These are phyloP conservation scores for Didymella glomerata DNA, from an alignment of 2,329 filamentous ascomycete genomes.

Conservation along the genomic window DNA sequence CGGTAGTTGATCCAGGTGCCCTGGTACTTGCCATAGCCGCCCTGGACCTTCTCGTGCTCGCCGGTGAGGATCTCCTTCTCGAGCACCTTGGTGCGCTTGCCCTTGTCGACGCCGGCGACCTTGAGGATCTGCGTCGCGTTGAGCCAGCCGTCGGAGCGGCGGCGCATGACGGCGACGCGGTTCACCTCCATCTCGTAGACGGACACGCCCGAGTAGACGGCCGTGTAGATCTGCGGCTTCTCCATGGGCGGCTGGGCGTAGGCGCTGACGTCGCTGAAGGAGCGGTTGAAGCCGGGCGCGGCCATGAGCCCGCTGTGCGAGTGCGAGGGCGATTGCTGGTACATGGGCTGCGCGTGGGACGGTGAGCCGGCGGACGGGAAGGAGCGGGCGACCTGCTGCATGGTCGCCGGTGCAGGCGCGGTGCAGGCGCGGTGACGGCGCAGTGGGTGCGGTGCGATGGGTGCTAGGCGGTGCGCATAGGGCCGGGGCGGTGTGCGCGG, in stretches of 20 bases:
- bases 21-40: conserved; percentile 98
- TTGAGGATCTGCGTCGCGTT: conserved; percentile 99
- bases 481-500: conserved; percentile 11
- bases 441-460: not conserved
- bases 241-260: conserved; percentile 51
- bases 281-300: conserved; percentile 49
- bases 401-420: conserved; percentile 12
- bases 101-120: conserved; percentile 95
- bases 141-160: conserved; percentile 92
- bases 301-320: conserved; percentile 45
- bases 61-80: conserved; percentile 97
- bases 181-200: conserved; percentile 99
- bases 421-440: not conserved
- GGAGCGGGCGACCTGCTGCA: conserved; percentile 46
- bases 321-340: conserved; percentile 17
- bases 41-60: conserved; percentile 98
- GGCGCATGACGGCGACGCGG: conserved; percentile 91
- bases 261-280: conserved; percentile 48
- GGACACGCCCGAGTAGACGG: conserved; percentile 92
- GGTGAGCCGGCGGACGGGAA: conserved; percentile 37
- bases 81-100: conserved; percentile 94
- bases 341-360: conserved; percentile 15
- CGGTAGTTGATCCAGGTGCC: conserved; percentile 98
- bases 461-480: conserved; percentile 30
- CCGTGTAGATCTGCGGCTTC: conserved; percentile 64